phyloP scores from a whole-genome alignment of 805 yeast species.

The Metschnikowia kunwiensis region DNA sequence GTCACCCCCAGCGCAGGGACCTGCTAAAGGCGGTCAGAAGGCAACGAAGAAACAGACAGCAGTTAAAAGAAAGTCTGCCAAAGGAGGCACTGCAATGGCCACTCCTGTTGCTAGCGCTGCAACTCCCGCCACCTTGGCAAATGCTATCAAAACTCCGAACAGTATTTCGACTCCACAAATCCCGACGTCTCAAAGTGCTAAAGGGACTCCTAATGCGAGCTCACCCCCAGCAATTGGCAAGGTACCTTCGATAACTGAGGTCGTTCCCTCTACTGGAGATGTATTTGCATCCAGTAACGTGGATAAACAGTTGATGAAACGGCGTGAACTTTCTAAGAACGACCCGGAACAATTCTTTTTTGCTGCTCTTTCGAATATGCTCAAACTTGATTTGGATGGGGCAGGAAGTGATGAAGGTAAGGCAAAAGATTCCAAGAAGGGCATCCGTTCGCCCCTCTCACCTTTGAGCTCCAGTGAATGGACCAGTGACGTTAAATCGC shows the following conservation, averaged over 20 bases:
- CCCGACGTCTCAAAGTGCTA: conserved; percentile 33
- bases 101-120: conserved; percentile 37
- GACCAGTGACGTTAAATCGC: conserved; percentile 46
- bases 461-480: conserved; percentile 34
- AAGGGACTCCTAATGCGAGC: conserved; percentile 40
- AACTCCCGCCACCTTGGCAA: conserved; percentile 38
- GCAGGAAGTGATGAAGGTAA: conserved; percentile 22
- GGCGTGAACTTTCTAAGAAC: conserved; percentile 44
- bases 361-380: conserved; percentile 49
- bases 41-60: conserved; percentile 7
- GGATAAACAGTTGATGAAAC: conserved; percentile 42
- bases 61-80: conserved; percentile 15
- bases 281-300: conserved; percentile 24
- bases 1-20: conserved; percentile 10
- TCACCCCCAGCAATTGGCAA: conserved; percentile 26
- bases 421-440: conserved; percentile 9
- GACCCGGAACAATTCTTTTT: conserved; percentile 50
- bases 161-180: conserved; percentile 43
- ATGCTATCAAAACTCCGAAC: conserved; percentile 43
- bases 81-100: conserved; percentile 26
- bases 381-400: conserved; percentile 35
- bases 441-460: conserved; percentile 35
- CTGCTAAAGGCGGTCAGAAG: conserved; percentile 24
- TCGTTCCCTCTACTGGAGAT: conserved; percentile 18
- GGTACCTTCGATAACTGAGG: conserved; percentile 3